Conservation (phyloP, 2,329 filamentous ascomycete species). For the Cladophialophora immunda region DNA sequence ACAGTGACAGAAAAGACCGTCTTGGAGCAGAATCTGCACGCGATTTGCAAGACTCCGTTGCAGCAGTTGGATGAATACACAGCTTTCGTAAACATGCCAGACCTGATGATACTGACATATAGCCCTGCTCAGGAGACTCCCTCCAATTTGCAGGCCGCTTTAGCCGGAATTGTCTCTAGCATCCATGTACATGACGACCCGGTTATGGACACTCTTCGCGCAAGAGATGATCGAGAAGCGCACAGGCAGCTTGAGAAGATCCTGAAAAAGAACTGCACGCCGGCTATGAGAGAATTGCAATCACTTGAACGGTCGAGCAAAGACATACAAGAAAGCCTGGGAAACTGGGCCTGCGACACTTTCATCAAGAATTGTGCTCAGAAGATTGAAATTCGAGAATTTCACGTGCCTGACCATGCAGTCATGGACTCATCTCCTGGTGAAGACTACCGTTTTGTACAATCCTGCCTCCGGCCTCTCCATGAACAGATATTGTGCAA, state of each 20-base stretch:
- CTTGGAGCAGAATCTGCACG: conserved; percentile 75
- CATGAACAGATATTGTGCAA: not conserved
- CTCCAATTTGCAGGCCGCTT: conserved; percentile 51
- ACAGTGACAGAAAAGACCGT: conserved; percentile 44
- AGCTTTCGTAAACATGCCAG: conserved; percentile 72
- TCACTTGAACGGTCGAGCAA: conserved; percentile 61
- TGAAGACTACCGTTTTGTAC: conserved; percentile 20
- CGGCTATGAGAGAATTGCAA: conserved; percentile 61
- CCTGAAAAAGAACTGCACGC: conserved; percentile 47
- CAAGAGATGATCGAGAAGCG: conserved; percentile 48
- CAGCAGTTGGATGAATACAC: conserved; percentile 74
- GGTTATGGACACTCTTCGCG: conserved; percentile 59
- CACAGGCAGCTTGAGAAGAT: conserved; percentile 42
- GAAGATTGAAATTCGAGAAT: conserved; percentile 41
- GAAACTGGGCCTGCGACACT: conserved; percentile 73
- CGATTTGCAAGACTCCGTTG: conserved; percentile 74
- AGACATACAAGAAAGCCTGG: conserved; percentile 66
- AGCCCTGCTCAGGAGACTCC: conserved; percentile 14
- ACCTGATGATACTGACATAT: conserved; percentile 55
- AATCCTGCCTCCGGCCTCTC: conserved; percentile 25
- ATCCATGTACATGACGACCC: conserved; percentile 71
- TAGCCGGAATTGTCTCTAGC: conserved; percentile 52
- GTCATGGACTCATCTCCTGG: not conserved
- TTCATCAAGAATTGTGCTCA: conserved; percentile 66
- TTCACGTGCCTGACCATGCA: conserved; percentile 13